Conservation (phyloP, 202 grass and related monocot species). For the Brachypodium distachyon region DNA sequence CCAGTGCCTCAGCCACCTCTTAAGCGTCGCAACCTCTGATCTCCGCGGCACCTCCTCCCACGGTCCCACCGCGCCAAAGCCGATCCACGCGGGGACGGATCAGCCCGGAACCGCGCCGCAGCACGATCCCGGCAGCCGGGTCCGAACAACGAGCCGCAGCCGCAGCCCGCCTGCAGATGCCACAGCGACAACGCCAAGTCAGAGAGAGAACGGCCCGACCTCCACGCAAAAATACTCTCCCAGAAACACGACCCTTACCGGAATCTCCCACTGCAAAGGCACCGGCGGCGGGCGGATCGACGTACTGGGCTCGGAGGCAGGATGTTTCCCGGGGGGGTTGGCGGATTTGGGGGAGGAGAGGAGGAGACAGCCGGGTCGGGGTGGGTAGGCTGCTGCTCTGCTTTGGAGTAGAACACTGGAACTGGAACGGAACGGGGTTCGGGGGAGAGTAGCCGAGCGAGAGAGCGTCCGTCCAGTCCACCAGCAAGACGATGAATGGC, state of each 20-base stretch:
- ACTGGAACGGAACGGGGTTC: constrained; percentile 6
- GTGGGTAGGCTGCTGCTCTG: not conserved
- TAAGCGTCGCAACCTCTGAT: constrained; percentile 6
- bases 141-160: not conserved
- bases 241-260: not conserved
- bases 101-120: not conserved
- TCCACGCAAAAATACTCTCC: not conserved
- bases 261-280: not conserved
- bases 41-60: not conserved
- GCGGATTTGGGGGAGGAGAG: not conserved
- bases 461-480: constrained; percentile 8
- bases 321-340: not conserved
- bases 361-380: not conserved
- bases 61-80: constrained; percentile 16
- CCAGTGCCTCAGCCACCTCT: not conserved
- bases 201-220: not conserved
- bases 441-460: constrained; percentile 9
- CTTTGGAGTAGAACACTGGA: not conserved
- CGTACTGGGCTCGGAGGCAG: not conserved
- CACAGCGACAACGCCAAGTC: not conserved
- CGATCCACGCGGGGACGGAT: constrained; percentile 14
- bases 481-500: not conserved
- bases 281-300: constrained; percentile 3
- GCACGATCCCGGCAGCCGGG: not conserved
- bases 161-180: not conserved